These are phyloP conservation scores for Syzygium aromaticum DNA, from an alignment of 345 rosid species.

Conservation along the genomic window DNA sequence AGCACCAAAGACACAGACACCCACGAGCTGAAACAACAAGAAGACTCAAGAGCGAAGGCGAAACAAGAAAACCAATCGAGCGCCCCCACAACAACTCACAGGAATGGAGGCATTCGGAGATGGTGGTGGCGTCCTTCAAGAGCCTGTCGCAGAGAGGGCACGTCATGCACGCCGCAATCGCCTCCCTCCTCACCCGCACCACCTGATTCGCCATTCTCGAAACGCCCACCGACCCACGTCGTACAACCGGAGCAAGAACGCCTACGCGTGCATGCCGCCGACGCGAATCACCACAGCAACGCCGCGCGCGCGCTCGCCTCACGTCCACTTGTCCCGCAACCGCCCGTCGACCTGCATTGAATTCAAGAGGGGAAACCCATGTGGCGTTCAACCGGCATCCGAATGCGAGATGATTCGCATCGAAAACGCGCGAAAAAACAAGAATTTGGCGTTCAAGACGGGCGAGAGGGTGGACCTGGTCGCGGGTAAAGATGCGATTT, in stretches of 20 bases:
- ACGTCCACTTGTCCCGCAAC: slow-evolving; percentile 22
- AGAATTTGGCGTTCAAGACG: neutral
- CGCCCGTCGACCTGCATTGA: neutral
- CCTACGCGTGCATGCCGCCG: slow-evolving; percentile 1
- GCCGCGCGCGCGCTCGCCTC: slow-evolving; percentile 3
- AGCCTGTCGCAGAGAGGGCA: slow-evolving; percentile 77
- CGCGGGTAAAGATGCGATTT: neutral
- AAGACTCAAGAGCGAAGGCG: neutral
- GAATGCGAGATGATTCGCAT: neutral
- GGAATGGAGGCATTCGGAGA: slow-evolving; percentile 91
- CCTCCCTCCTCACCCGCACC: slow-evolving; percentile 56
- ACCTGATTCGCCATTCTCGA: slow-evolving; percentile 36
- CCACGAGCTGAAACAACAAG: neutral
- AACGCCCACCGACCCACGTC: slow-evolving; percentile 8
- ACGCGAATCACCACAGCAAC: neutral
- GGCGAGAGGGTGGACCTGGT: neutral
- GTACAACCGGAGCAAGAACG: neutral
- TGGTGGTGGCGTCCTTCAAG: slow-evolving; percentile 81
- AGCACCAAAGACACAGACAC: neutral
- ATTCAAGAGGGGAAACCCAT: neutral
- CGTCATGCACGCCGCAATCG: slow-evolving; percentile 64
- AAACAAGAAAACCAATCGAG: neutral
- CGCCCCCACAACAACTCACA: slow-evolving; percentile 36
- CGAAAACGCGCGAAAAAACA: neutral
- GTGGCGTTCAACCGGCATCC: neutral